Evolutionary conservation across 495 filamentous ascomycete species (phyloP).

Genomic region (Podospora bellae-mahoneyi): DNA sequence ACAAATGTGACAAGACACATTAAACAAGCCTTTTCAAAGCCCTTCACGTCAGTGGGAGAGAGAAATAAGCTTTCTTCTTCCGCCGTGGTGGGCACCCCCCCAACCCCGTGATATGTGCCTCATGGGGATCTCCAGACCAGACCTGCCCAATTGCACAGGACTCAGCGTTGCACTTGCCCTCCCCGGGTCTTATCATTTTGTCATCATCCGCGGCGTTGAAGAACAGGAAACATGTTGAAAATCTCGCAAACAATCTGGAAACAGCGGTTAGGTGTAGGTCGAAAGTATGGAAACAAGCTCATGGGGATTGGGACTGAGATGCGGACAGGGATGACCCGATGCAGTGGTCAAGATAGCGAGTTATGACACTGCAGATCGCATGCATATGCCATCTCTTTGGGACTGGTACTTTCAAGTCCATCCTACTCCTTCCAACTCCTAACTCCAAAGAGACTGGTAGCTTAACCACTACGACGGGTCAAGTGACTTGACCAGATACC

Average conservation of each 20-base stretch:
- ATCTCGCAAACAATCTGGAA: background rate
- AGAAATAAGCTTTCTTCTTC: conserved; percentile 10
- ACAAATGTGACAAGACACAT: background rate
- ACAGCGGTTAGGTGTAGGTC: background rate
- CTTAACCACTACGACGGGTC: background rate
- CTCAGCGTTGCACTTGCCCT: background rate
- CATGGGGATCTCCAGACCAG: background rate
- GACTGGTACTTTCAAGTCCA: background rate
- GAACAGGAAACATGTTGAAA: background rate
- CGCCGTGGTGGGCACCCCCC: background rate
- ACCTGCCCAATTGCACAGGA: background rate
- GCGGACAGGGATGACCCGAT: background rate
- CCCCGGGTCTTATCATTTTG: background rate
- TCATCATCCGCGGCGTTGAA: background rate
- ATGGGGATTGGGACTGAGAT: background rate
- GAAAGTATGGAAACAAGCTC: background rate
- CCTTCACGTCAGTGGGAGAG: background rate
- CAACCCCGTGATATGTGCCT: background rate
- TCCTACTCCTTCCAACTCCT: background rate
- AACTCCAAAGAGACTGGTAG: background rate
- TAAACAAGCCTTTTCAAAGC: conserved; percentile 2
- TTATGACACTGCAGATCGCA: background rate
- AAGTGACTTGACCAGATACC: background rate
- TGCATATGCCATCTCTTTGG: background rate
- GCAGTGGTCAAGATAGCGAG: background rate